Evolutionary conservation across 163 green algal species (phyloP), one percentile per base, ranked within the genome.

Genomic region (Chlorella variabilis): DNA sequence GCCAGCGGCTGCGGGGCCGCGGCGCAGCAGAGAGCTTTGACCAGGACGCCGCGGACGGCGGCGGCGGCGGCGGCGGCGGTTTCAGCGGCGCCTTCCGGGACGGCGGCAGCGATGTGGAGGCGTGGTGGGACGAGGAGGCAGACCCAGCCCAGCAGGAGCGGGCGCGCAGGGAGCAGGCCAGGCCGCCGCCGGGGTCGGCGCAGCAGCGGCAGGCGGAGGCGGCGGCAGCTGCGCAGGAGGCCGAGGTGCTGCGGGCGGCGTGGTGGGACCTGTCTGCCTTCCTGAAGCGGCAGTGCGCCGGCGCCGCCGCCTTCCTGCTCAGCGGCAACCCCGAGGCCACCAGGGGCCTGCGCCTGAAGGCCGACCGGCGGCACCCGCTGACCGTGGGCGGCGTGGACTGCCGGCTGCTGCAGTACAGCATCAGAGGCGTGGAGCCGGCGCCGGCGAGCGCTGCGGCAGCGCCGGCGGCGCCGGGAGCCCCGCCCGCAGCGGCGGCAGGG

Each of bases 241-340:
- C 71, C 25, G 75, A 66, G 11, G 62, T 83, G 23, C 70, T 94
- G 70, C 62, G 66, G 9, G 81, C 78, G 0, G 69, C 89, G 1
- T 97, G 92, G 92, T 81, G 65, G 48, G 79, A 88, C 39, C 75
- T 96, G 66, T 85, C 84, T 1, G 49, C 42, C 2, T 97, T 96
- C 49, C 80, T 96, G 2, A 95, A 94, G 82, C 76, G 79, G 59
- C 79, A 89, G 51, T 81, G 71, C 29, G 42, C 29, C 3, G 69
- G 83, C 39, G 49, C 78, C 15, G 51, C 76, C 27, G 91, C 81
- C 0, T 90, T 83, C 70, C 80, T 94, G 9, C 78, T 95, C 13
- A 88, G 82, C 42, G 90, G 88, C 67, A 91, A 87, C 75, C 73
- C 82, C 38, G 66, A 87, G 17, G 62, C 84, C 5, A 90, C 88